A percentile compares a stretch with the other conserved stretches of the same genome.
Conservation (phyloP, 2,329 filamentous ascomycete genomes). For the Aspergillus sojae region DNA sequence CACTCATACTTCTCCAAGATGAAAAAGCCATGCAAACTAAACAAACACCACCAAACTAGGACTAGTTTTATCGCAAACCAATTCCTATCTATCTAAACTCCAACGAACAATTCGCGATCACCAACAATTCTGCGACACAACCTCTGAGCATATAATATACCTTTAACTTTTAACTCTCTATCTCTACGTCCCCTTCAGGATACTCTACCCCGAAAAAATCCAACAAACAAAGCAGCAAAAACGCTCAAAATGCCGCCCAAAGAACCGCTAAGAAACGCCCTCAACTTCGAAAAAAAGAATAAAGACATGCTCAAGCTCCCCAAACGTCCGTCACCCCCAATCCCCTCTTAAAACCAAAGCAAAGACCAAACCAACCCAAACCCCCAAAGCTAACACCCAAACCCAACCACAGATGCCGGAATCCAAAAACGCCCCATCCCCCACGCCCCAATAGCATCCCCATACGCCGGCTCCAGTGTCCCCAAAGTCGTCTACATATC, state of each 20-base stretch:
- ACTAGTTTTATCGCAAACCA: background rate
- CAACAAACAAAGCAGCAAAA: background rate
- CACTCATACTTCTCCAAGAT: background rate
- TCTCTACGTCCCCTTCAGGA: too few relatives aligned
- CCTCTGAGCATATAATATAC: too few relatives aligned
- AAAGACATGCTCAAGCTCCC: slow-evolving; percentile 38
- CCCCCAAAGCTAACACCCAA: slow-evolving; percentile 3
- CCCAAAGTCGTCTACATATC: slow-evolving; percentile 62
- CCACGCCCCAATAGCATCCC: slow-evolving; percentile 57
- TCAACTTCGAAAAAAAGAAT: slow-evolving; percentile 45
- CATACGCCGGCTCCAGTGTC: slow-evolving; percentile 51
- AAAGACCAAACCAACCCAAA: too few relatives aligned
- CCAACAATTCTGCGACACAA: background rate
- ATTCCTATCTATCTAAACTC: background rate
- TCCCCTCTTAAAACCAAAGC: background rate
- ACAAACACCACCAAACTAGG: background rate
- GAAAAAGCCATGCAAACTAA: background rate
- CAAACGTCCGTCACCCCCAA: slow-evolving; percentile 31
- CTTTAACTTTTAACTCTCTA: background rate
- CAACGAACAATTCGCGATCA: background rate
- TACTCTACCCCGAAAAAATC: too few relatives aligned
- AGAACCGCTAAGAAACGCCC: slow-evolving; percentile 26
- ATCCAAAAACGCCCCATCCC: slow-evolving; percentile 61
- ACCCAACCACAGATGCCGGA: slow-evolving; percentile 43
- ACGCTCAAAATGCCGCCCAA: slow-evolving; percentile 13